Base-by-base conservation (phyloP, 306 rosid species). In the Sphenostylis stenocarpa region DNA sequence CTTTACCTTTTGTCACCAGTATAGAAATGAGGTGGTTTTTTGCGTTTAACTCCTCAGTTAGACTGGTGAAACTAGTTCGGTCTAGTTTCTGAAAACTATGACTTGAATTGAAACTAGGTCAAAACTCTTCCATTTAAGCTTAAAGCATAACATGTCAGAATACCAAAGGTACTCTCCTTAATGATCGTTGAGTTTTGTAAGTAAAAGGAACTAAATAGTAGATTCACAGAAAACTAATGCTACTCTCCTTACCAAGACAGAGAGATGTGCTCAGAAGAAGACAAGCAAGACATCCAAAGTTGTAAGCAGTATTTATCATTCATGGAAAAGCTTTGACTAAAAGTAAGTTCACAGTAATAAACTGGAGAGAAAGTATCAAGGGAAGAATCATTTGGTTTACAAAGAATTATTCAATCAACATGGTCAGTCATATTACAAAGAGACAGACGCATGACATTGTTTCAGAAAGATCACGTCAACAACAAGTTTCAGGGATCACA, bases 401-500 rank as follows among this genome's bases (percentile, higher is more conserved):
- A 69, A 33, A 45, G 68, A 21, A 43, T 68, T 21, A 58, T 48
- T 67, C 44, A 43, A 57, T 23, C 26, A 2, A 45, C 33, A 49
- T 13, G 66, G 16, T 67, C 51, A 17, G 28, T 26, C 28, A 26
- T n/a, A n/a, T 38, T 21, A 15, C 77, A 69, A 29, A 41, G 51
- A 58, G 60, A 60, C 5, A 44, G 10, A 51, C 26, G 28, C 6
- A 55, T 43, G 62, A 52, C 39, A 75, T 51, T 53, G 26, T 61
- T 43, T 36, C 49, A 52, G 44, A 70, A 65, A 29, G 41, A 82
- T 45, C 67, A 39, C 16, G 61, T 64, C 66, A 56, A 41, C 51
- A 19, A 45, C 31, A 72, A 61, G 77, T 53, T 67, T 44, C 76
- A 24, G 73, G 71, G 76, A 68, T 45, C 51, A 70, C 80, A 74